These are phyloP conservation scores for Anisodus tanguticus DNA, from an alignment of 257 asterid genomes.

Conservation along the genomic window DNA sequence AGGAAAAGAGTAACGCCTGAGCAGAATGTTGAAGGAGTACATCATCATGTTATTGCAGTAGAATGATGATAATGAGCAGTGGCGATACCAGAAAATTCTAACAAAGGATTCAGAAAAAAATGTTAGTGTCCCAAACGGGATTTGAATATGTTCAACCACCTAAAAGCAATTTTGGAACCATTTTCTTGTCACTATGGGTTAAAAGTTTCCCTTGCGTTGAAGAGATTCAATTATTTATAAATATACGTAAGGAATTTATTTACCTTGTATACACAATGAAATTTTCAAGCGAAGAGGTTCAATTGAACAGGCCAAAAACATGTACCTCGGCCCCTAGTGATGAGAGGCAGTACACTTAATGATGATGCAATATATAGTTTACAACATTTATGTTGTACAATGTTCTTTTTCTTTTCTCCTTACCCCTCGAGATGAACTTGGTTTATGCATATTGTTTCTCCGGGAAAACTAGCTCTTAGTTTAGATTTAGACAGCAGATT, in stretches of 20 bases:
- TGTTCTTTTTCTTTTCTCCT: background rate
- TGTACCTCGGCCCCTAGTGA: background rate
- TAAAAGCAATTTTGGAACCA: too few relatives aligned
- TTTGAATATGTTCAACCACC: too few relatives aligned
- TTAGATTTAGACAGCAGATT: too few relatives aligned
- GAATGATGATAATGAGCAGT: background rate
- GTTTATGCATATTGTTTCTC: background rate
- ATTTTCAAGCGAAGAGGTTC: too few relatives aligned
- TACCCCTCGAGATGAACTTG: background rate
- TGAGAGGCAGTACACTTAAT: background rate
- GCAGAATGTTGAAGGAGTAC: slow-evolving; percentile 8
- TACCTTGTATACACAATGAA: too few relatives aligned
- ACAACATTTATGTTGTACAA: background rate
- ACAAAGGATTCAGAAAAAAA: background rate
- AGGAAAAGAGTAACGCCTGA: background rate
- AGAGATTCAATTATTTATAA: too few relatives aligned
- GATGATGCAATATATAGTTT: background rate
- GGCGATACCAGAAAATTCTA: background rate
- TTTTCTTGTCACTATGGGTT: too few relatives aligned
- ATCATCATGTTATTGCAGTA: background rate
- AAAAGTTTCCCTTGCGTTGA: too few relatives aligned
- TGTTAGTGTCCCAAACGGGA: too few relatives aligned
- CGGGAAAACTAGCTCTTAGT: background rate
- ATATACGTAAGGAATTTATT: too few relatives aligned
- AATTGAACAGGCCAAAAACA: too few relatives aligned